A percentile compares a stretch with the other conserved stretches of the same genome.
These are phyloP conservation scores for Fusarium subglutinans DNA, from an alignment of 2,329 filamentous ascomycete genomes.

Conservation along the genomic window DNA sequence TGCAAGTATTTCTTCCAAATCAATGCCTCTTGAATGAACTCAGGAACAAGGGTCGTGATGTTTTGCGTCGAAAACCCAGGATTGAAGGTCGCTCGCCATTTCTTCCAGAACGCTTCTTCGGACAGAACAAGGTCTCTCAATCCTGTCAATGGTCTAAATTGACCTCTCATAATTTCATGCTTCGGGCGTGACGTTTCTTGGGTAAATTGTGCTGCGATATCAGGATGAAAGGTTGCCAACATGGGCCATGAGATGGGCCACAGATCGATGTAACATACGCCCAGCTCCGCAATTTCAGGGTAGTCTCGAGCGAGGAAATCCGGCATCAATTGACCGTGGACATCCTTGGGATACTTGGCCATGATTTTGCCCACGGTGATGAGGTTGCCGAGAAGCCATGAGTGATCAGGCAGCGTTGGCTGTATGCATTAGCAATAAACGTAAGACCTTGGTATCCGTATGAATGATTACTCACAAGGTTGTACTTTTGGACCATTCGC, in stretches of 20 bases:
- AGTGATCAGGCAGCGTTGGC: not conserved
- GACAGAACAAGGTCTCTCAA: not conserved
- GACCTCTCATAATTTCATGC: not conserved
- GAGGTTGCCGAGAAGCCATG: not conserved
- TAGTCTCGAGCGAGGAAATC: not conserved
- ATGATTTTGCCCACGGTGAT: not conserved
- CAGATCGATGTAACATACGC: not conserved
- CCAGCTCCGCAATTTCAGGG: not conserved
- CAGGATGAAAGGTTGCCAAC: not conserved
- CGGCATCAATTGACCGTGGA: not conserved
- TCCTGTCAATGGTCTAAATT: not conserved
- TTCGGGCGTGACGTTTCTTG: not conserved
- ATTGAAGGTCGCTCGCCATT: not conserved
- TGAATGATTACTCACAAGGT: not conserved
- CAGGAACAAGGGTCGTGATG: not conserved
- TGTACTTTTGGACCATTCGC: not conserved
- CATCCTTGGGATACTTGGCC: not conserved
- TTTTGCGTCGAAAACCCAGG: not conserved
- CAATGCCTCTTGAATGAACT: not conserved
- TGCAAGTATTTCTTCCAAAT: not conserved
- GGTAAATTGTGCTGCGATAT: not conserved
- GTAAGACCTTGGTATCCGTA: rapidly evolving
- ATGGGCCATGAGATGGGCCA: not conserved
- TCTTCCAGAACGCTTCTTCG: not conserved
- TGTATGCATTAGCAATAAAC: not conserved